These are phyloP conservation scores for Salicornia ramosissima DNA, from an alignment of 148 eudicot species.

Conservation along the genomic window DNA sequence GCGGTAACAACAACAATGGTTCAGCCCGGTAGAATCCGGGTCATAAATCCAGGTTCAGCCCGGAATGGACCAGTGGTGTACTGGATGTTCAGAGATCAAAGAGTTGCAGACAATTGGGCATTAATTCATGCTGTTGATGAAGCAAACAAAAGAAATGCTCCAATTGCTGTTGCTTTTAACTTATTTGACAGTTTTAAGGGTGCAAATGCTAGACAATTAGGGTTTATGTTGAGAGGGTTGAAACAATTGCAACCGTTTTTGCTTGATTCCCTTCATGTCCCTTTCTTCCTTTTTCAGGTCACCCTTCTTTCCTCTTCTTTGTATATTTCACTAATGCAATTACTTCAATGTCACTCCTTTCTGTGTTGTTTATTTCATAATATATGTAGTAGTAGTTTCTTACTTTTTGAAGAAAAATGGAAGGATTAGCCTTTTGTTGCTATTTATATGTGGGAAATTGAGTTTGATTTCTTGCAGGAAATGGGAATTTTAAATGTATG, in stretches of 20 bases:
- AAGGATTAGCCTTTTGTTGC: no score
- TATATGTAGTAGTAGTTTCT: no score
- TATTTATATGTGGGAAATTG: no score
- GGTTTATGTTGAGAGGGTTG: slow-evolving; percentile 85
- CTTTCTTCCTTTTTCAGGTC: slow-evolving; percentile 77
- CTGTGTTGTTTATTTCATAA: neutral
- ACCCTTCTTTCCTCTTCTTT: neutral
- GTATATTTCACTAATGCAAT: neutral
- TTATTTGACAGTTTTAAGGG: slow-evolving; percentile 79
- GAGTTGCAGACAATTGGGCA: slow-evolving; percentile 93
- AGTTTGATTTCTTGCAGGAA: no score
- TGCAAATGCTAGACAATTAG: slow-evolving; percentile 78
- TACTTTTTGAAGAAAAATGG: no score
- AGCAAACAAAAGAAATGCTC: slow-evolving; percentile 64
- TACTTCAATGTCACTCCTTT: neutral
- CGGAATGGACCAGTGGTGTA: slow-evolving; percentile 61
- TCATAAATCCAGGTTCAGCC: slow-evolving; percentile 43
- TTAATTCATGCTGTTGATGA: slow-evolving; percentile 84
- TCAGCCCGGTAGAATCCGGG: slow-evolving; percentile 61
- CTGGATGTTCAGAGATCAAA: slow-evolving; percentile 99
- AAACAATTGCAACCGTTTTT: slow-evolving; percentile 39
- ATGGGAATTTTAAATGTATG: no score
- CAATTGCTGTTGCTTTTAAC: slow-evolving; percentile 77
- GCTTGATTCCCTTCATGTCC: slow-evolving; percentile 39
- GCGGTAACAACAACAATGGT: slow-evolving; percentile 27